A percentile compares a stretch with the other conserved stretches of the same genome.
These are phyloP conservation scores for Trametes meyenii DNA, from an alignment of 768 basidiomycete genomes.

Conservation along the genomic window DNA sequence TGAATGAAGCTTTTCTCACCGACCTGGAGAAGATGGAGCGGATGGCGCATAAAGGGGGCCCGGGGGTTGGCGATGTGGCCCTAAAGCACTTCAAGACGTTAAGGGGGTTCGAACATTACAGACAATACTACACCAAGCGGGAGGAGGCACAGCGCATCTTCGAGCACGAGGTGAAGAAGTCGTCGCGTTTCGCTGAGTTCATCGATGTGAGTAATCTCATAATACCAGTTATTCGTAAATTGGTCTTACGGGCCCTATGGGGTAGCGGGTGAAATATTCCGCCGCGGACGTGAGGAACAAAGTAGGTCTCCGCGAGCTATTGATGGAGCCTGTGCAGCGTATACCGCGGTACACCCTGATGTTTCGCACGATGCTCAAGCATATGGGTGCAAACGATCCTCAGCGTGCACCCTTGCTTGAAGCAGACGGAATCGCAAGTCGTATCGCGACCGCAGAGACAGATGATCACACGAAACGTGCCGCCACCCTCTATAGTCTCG, in stretches of 20 bases:
- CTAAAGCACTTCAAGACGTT: slow-evolving; percentile 85
- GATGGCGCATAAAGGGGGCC: slow-evolving; percentile 53
- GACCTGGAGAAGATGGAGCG: slow-evolving; percentile 77
- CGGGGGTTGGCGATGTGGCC: slow-evolving; percentile 81
- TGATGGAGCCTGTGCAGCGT: slow-evolving; percentile 96
- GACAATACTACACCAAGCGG: slow-evolving; percentile 87
- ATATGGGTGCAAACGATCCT: slow-evolving; percentile 77
- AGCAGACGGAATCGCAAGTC: slow-evolving; percentile 85
- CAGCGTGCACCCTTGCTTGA: slow-evolving; percentile 80
- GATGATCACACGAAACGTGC: slow-evolving; percentile 92
- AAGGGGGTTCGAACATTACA: slow-evolving; percentile 88
- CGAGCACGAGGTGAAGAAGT: slow-evolving; percentile 77
- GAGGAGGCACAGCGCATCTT: slow-evolving; percentile 92
- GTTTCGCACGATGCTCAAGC: slow-evolving; percentile 90
- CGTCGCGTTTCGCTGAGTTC: slow-evolving; percentile 80
- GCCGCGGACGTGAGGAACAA: slow-evolving; percentile 74
- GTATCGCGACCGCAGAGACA: slow-evolving; percentile 89
- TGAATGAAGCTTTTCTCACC: slow-evolving; percentile 84
- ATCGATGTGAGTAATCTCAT: slow-evolving; percentile 68
- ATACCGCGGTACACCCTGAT: slow-evolving; percentile 94
- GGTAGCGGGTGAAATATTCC: slow-evolving; percentile 85
- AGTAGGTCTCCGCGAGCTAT: slow-evolving; percentile 84
- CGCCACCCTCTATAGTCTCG: slow-evolving; percentile 84
- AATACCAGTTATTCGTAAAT: slow-evolving; percentile 1
- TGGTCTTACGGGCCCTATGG: slow-evolving; percentile 8